Evolutionary conservation across 257 asterid species (phyloP).

Genomic region (Euphrasia confusa): DNA sequence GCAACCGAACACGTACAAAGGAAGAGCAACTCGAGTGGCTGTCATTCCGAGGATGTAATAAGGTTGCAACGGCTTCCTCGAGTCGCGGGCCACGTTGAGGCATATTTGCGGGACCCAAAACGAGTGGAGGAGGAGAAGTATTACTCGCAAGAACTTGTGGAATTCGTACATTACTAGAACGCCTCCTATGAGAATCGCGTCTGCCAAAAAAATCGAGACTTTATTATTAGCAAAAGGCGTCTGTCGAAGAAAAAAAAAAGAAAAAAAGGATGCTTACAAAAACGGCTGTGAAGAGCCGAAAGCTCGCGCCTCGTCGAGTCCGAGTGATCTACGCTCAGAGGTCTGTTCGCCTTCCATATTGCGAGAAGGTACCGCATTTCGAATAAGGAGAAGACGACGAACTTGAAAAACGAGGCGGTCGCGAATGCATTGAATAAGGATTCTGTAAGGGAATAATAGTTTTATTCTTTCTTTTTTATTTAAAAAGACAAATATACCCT

Average conservation of each 20-base stretch:
- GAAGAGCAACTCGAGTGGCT: conserved; percentile 77
- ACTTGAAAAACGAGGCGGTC: conserved; percentile 97
- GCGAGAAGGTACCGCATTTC: conserved; percentile 99
- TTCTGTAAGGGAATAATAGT: too few relatives aligned
- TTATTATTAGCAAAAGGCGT: too few relatives aligned
- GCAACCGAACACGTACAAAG: conserved; percentile 81
- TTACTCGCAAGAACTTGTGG: conserved; percentile 60
- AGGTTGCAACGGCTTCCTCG: conserved; percentile 92
- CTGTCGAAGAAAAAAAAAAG: too few relatives aligned
- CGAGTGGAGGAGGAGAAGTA: conserved; percentile 83
- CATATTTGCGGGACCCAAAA: conserved; percentile 94
- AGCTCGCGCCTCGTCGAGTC: conserved; percentile 95
- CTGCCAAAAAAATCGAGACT: too few relatives aligned
- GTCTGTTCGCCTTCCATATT: conserved; percentile 92
- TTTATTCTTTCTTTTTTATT: too few relatives aligned
- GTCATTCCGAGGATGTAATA: conserved; percentile 89
- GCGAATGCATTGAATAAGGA: conserved; percentile 97
- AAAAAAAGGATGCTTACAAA: conserved; percentile 57
- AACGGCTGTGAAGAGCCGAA: conserved; percentile 91
- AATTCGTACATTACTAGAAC: conserved; percentile 87
- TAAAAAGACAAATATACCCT: too few relatives aligned
- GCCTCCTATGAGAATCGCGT: conserved; percentile 90
- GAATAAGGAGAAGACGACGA: conserved; percentile 94
- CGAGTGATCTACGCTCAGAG: conserved; percentile 84
- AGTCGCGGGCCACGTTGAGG: conserved; percentile 73